A percentile compares a stretch with the other conserved stretches of the same genome.
These are phyloP conservation scores for Umbelopsis vinacea DNA, from an alignment of 192 early-diverging fungal genomes.

Conservation along the genomic window DNA sequence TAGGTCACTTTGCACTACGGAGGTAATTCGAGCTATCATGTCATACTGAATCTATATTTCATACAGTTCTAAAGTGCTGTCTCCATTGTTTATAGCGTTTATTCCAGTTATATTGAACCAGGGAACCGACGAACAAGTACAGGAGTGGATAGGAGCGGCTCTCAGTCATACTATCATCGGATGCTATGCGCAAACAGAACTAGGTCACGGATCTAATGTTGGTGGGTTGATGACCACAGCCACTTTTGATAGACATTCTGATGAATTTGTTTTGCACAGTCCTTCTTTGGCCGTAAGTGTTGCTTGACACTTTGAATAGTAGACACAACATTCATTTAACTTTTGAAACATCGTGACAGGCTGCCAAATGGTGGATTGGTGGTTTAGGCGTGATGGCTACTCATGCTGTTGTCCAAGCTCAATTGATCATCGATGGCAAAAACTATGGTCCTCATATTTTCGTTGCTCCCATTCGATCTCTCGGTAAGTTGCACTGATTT, in stretches of 20 bases:
- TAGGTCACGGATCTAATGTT: constrained; percentile 78
- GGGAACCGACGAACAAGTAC: constrained; percentile 72
- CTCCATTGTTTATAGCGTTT: constrained; percentile 68
- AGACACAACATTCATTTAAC: not conserved
- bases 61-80: not conserved
- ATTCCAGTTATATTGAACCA: constrained; percentile 75
- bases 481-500: constrained; percentile 26
- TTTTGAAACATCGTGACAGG: constrained; percentile 4
- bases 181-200: constrained; percentile 88
- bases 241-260: constrained; percentile 69
- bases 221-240: constrained; percentile 80
- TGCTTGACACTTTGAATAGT: not conserved
- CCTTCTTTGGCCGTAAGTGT: constrained; percentile 48
- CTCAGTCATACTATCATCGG: constrained; percentile 75
- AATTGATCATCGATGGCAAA: constrained; percentile 71
- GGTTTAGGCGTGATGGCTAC: constrained; percentile 71
- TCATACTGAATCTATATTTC: not conserved
- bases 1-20: constrained; percentile 41
- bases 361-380: constrained; percentile 83
- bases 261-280: constrained; percentile 82
- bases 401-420: constrained; percentile 82
- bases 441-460: constrained; percentile 75
- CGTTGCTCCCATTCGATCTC: constrained; percentile 77
- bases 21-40: constrained; percentile 24
- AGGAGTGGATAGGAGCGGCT: constrained; percentile 71